These are phyloP conservation scores for Tritrichomonas musculus DNA, from an alignment of 208 protist genomes.

Conservation along the genomic window DNA sequence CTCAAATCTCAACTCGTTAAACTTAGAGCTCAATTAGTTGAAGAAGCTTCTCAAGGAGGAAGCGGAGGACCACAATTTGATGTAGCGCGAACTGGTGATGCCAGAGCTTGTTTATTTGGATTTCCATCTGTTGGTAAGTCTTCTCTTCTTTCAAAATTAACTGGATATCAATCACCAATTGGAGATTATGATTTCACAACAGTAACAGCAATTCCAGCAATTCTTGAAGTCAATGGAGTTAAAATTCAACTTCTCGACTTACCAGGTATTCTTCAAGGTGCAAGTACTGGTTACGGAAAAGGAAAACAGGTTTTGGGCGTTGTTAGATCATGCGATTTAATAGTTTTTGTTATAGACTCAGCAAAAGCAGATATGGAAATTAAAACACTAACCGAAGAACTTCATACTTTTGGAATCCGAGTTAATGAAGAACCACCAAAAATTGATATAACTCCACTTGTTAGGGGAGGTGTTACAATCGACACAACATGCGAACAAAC, in stretches of 20 bases:
- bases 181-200: slow-evolving; percentile 88
- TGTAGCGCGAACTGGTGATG: slow-evolving; percentile 63
- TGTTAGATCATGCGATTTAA: slow-evolving; percentile 82
- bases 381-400: slow-evolving; percentile 41
- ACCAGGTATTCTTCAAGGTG: slow-evolving; percentile 96
- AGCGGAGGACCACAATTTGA: slow-evolving; percentile 31
- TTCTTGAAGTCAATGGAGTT: slow-evolving; percentile 47
- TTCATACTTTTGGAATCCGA: slow-evolving; percentile 29
- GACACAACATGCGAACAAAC: slow-evolving; percentile 24
- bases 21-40: slow-evolving; percentile 41
- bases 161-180: slow-evolving; percentile 79
- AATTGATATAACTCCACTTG: neutral
- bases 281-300: slow-evolving; percentile 77
- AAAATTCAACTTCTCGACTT: slow-evolving; percentile 94
- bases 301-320: slow-evolving; percentile 70
- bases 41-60: neutral
- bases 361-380: slow-evolving; percentile 72
- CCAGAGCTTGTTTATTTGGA: slow-evolving; percentile 67
- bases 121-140: slow-evolving; percentile 94
- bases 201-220: slow-evolving; percentile 94
- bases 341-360: slow-evolving; percentile 94
- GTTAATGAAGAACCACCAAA: slow-evolving; percentile 25
- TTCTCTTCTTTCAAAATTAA: slow-evolving; percentile 87
- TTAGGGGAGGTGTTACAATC: slow-evolving; percentile 16
- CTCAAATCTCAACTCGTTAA: slow-evolving; percentile 41